phyloP scores from a whole-genome alignment of 768 basidiomycete species.

The Pholiota molesta region DNA sequence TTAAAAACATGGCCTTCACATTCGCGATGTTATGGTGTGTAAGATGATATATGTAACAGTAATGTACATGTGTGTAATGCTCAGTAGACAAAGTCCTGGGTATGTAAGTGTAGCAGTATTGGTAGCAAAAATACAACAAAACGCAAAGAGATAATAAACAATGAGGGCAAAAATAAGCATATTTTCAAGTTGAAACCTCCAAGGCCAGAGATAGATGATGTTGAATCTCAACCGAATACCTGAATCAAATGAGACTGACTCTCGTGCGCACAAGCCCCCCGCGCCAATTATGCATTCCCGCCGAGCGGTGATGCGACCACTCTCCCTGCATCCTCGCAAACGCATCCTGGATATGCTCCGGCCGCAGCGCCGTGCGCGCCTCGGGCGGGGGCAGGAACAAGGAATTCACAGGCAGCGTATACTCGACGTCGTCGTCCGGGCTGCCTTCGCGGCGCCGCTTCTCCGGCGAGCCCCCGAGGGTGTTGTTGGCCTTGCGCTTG shows the following conservation, averaged over 20 bases:
- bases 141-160: constrained; percentile 8
- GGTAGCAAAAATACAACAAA: constrained; percentile 8
- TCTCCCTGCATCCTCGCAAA: constrained; percentile 89
- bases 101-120: background rate
- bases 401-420: constrained; percentile 67
- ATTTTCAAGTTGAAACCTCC: constrained; percentile 6
- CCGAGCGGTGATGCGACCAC: constrained; percentile 78
- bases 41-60: constrained; percentile 1
- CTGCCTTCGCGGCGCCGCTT: constrained; percentile 60
- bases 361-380: constrained; percentile 73
- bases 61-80: constrained; percentile 2
- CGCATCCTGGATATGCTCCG: constrained; percentile 90
- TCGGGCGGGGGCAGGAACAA: constrained; percentile 84
- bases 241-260: constrained; percentile 71
- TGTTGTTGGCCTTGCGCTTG: constrained; percentile 62
- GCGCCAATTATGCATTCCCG: constrained; percentile 89
- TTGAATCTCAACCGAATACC: background rate
- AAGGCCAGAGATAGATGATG: too few relatives aligned
- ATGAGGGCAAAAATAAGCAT: constrained; percentile 12
- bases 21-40: background rate
- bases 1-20: background rate
- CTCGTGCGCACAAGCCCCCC: constrained; percentile 81
- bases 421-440: constrained; percentile 63
- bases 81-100: background rate
- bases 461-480: constrained; percentile 50